Percentiles rank a stretch among this genome's conserved stretches.
These are phyloP conservation scores for Herpetospermum pedunculosum DNA, from an alignment of 306 rosid species.

Conservation along the genomic window DNA sequence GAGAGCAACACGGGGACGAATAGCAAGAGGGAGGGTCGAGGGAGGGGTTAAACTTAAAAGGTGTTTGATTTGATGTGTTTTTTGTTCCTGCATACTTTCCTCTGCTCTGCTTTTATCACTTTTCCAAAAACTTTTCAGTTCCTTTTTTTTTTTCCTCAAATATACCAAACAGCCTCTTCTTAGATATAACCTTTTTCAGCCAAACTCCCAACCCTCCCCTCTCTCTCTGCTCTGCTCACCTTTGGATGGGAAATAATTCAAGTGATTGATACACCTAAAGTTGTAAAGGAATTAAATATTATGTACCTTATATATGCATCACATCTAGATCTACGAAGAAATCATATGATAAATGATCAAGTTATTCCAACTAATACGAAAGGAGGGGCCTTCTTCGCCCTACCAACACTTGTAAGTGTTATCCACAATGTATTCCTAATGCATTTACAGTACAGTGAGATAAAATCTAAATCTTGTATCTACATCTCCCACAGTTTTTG, in stretches of 20 bases:
- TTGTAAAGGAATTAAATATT: not conserved
- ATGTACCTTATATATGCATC: too few relatives aligned
- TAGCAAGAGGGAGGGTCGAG: not conserved
- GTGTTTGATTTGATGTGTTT: slow-evolving; percentile 45
- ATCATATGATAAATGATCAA: too few relatives aligned
- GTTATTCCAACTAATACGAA: too few relatives aligned
- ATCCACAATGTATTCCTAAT: not conserved
- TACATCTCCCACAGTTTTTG: not conserved
- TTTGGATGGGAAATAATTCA: not conserved
- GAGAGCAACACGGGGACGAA: not conserved
- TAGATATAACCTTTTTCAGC: slow-evolving; percentile 13
- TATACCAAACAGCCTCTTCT: slow-evolving; percentile 17
- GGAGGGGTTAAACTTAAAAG: slow-evolving; percentile 21
- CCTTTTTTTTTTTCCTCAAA: slow-evolving; percentile 5
- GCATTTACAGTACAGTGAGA: not conserved
- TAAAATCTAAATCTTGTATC: not conserved
- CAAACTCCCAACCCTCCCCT: not conserved
- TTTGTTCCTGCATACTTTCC: slow-evolving; percentile 33
- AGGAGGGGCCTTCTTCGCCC: not conserved
- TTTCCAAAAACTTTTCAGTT: slow-evolving; percentile 33
- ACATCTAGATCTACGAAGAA: too few relatives aligned
- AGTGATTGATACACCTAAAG: not conserved
- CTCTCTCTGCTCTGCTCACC: not conserved
- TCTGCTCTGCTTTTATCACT: slow-evolving; percentile 16
- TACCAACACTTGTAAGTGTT: not conserved